Evolutionary conservation across 2,329 filamentous ascomycete species (phyloP), one percentile per base, ranked within the genome.

Genomic region (Pseudocercospora cruenta): DNA sequence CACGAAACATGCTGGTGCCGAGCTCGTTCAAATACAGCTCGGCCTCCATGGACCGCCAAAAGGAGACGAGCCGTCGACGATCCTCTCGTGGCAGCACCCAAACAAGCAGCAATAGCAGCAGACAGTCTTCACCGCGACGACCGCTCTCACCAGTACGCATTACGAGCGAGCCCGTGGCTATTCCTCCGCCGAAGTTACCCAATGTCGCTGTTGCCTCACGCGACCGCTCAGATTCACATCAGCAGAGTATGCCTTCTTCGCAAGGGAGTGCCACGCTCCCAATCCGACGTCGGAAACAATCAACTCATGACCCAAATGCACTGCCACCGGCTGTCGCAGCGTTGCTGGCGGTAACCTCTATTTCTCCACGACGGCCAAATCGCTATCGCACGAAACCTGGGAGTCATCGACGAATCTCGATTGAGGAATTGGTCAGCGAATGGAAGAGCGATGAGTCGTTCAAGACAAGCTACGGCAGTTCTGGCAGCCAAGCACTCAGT

Each of bases 281-380:
- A 68, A 39, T 64, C 68, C 45, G 75, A 66, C 60, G 75, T 68
- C 68, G 66, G 36, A 71, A 67, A 58, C 68, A 43, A 26, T 69
- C 69, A 9, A 43, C 62, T 54, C 81, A 83, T 74, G 78, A 78
- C 69, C 78, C 76, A 66, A 81, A 78, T 71, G 81, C 81, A 9
- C 73, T 87, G 4, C 84, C 85, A 16, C 81, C 83, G n/a, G 82
- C 85, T 22, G 82, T 88, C 59, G 85, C 85, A 26, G 85, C 85
- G 9, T 78, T 89, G 63, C 78, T 89, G 36, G 84, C 87, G 63
- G 82, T 87, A 54, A 89, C 87, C 1, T 78, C 85, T 2, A 89
- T 89, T 58, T 87, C 86, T 2, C 82, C 82, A 21, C 84, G 83
- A 65, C 75, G 71, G 24, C 68, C 63, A 72, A 78, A 64, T 72